phyloP scores from a whole-genome alignment of 306 rosid species.

The Chamaecrista fasciculata region DNA sequence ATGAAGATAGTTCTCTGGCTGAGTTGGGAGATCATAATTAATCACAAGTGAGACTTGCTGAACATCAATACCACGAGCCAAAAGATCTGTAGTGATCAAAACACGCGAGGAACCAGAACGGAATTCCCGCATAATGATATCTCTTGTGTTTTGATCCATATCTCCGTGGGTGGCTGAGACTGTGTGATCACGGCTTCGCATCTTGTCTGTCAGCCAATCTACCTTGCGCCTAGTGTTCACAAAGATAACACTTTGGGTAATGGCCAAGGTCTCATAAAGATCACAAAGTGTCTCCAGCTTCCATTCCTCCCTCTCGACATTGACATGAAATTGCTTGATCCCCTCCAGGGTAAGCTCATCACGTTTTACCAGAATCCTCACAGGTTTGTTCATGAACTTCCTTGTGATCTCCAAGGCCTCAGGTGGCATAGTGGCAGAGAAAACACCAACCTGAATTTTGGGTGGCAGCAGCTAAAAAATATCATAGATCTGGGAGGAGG shows the following conservation, averaged over 20 bases:
- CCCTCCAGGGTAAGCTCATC: slow-evolving; percentile 72
- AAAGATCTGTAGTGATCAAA: slow-evolving; percentile 63
- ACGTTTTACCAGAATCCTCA: slow-evolving; percentile 62
- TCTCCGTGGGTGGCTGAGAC: slow-evolving; percentile 76
- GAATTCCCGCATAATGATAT: slow-evolving; percentile 67
- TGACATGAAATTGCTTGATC: slow-evolving; percentile 64
- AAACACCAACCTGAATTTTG: slow-evolving; percentile 69
- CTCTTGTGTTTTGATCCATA: slow-evolving; percentile 69
- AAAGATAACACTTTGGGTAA: slow-evolving; percentile 68
- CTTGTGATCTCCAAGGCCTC: slow-evolving; percentile 73
- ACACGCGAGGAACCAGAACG: slow-evolving; percentile 70
- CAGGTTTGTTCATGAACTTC: slow-evolving; percentile 72
- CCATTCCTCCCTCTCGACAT: slow-evolving; percentile 72
- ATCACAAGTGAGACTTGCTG: slow-evolving; percentile 69
- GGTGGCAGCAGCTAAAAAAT: slow-evolving; percentile 71
- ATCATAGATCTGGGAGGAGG: slow-evolving; percentile 55
- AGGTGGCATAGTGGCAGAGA: slow-evolving; percentile 76
- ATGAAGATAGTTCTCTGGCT: slow-evolving; percentile 69
- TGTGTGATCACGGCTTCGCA: slow-evolving; percentile 65
- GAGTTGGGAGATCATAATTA: slow-evolving; percentile 67
- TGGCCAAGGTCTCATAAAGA: slow-evolving; percentile 68
- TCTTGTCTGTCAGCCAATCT: slow-evolving; percentile 70
- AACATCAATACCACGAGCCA: slow-evolving; percentile 74
- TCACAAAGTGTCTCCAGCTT: slow-evolving; percentile 69
- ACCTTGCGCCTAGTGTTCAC: slow-evolving; percentile 71